Conservation (phyloP, 495 filamentous ascomycete genomes). For the Entonaema liquescens region DNA sequence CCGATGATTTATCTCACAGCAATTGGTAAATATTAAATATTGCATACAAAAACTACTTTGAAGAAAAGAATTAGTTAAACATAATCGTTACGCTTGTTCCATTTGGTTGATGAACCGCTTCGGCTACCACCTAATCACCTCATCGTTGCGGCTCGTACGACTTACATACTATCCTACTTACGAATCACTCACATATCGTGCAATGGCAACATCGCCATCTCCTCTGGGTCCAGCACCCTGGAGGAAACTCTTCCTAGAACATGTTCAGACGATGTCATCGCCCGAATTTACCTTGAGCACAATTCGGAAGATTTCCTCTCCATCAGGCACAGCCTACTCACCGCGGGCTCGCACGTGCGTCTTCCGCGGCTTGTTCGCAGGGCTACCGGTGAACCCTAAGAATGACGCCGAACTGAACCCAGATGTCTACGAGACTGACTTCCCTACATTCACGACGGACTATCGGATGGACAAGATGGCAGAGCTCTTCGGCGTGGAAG, state of each 20-base stretch:
- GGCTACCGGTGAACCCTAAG: constrained; percentile 72
- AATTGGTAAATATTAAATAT: too few species aligned
- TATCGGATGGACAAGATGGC: constrained; percentile 81
- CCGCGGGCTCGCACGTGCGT: constrained; percentile 64
- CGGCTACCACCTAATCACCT: constrained; percentile 18
- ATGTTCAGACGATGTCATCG: constrained; percentile 66
- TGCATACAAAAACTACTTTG: neutral
- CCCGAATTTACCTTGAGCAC: constrained; percentile 79
- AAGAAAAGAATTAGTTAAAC: neutral
- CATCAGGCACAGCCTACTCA: constrained; percentile 22
- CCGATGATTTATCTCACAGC: neutral
- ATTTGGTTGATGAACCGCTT: constrained; percentile 22
- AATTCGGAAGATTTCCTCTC: constrained; percentile 55
- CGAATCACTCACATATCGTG: neutral
- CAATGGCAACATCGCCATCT: constrained; percentile 36
- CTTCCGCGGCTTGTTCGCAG: constrained; percentile 84
- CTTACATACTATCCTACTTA: constrained; percentile 12
- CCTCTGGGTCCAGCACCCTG: constrained; percentile 59
- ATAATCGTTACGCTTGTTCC: neutral
- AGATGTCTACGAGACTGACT: constrained; percentile 72
- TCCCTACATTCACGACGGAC: constrained; percentile 87
- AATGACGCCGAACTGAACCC: constrained; percentile 70
- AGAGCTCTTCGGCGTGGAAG: constrained; percentile 64
- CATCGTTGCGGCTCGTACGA: constrained; percentile 25
- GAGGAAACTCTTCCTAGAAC: constrained; percentile 70